Evolutionary conservation across 805 yeast species (phyloP), one percentile per base, ranked within the genome.

Genomic region (Priceomyces medius): DNA sequence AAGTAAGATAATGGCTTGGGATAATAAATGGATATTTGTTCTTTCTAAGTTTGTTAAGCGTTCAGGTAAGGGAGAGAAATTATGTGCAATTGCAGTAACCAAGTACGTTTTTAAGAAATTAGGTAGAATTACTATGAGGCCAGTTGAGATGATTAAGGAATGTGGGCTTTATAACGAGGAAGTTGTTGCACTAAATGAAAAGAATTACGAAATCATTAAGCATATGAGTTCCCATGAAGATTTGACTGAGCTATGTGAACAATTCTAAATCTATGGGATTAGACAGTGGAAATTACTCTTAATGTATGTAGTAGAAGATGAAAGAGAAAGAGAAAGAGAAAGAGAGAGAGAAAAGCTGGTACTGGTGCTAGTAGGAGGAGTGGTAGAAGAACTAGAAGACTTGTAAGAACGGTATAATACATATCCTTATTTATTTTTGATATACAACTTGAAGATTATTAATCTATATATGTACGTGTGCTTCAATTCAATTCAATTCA

Each of bases 21-120:
- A 87, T 63, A 71, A 77, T 24, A 90, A 89, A 61, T 88, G 97
- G 96, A 53, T 90, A 10, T 89, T 80, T 55, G 75, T 87, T 9
- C 48, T 85, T 18, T 77, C 85, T 31, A 74, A 78, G 52, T 88
- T 88, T 54, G 75, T 73, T 9, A 66, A 72, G 42, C 58, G 63
- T 5, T 47, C 43, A n/a, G 48, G 47, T 18, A 45, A 49, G 3
- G 56, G 45, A 13, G 55, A 53, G 31, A 58, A 63, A 29, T 51
- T 53, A 23, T 74, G 80, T 51, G 80, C 88, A 0, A 64, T 80
- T 16, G 79, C 84, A 2, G 58, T 88, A 19, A 83, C 95, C 7
- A 88, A 84, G 59, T 84, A 88, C 50, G 95, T 90, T 2, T 75
- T 89, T 55, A 90, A 89, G 65, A 63, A 61, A 47, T 73, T 78